Evolutionary conservation across 352 stramenopile species (phyloP).

Genomic region (Globisporangium uncinulatum): DNA sequence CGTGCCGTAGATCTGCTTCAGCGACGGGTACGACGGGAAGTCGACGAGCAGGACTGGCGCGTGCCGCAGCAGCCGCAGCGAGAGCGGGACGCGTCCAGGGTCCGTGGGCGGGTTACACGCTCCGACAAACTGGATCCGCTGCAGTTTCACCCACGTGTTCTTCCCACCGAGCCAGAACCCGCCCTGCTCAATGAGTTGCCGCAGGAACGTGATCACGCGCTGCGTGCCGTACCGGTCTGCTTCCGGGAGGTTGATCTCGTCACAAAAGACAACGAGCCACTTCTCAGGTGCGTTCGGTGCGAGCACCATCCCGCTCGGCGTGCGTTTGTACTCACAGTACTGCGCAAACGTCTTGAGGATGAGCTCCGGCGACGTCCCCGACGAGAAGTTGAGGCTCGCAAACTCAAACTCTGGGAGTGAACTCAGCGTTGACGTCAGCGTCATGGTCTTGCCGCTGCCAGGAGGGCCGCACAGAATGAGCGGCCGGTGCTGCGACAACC

Average conservation of each 20-base stretch:
- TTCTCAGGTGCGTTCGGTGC: slow-evolving; percentile 92
- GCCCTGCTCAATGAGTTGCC: slow-evolving; percentile 97
- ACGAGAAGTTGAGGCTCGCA: slow-evolving; percentile 99
- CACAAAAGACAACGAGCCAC: slow-evolving; percentile 99
- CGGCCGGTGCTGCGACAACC: slow-evolving; percentile 95
- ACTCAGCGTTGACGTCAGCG: slow-evolving; percentile 96
- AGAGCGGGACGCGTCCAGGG: slow-evolving; percentile 96
- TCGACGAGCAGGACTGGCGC: slow-evolving; percentile 98
- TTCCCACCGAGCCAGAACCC: slow-evolving; percentile 88
- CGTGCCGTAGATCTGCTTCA: slow-evolving; percentile 99
- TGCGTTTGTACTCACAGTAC: slow-evolving; percentile 98
- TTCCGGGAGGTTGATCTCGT: slow-evolving; percentile 99
- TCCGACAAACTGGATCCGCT: slow-evolving; percentile 95
- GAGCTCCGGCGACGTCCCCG: slow-evolving; percentile 96
- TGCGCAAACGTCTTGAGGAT: slow-evolving; percentile 98
- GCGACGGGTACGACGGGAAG: slow-evolving; percentile 94
- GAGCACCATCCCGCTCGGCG: slow-evolving; percentile 95
- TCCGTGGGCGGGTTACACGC: slow-evolving; percentile 99
- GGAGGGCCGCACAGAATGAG: slow-evolving; percentile 98
- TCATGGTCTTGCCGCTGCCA: slow-evolving; percentile 99
- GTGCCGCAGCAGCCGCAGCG: slow-evolving; percentile 97
- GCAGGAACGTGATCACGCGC: slow-evolving; percentile 98
- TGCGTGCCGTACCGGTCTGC: slow-evolving; percentile 99
- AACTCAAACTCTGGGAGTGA: slow-evolving; percentile 98
- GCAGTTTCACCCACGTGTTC: slow-evolving; percentile 88